phyloP scores from a whole-genome alignment of 805 yeast species.

The Lipomyces chichibuensis region DNA sequence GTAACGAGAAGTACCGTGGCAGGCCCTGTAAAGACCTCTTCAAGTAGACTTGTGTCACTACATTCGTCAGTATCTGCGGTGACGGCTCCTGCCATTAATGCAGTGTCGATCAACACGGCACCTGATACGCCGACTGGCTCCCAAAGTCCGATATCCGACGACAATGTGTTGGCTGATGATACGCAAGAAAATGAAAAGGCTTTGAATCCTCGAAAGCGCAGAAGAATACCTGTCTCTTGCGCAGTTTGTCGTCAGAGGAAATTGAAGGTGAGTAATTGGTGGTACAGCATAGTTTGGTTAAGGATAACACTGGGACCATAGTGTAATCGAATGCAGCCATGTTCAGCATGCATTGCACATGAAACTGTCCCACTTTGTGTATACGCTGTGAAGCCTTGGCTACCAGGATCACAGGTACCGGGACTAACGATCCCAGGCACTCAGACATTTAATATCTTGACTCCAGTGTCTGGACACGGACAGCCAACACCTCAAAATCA shows the following conservation, averaged over 20 bases:
- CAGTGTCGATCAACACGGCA: neutral
- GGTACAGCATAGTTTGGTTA: neutral
- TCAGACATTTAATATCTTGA: slow-evolving; percentile 12
- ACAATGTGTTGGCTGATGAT: neutral
- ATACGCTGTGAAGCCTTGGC: slow-evolving; percentile 36
- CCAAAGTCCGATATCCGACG: neutral
- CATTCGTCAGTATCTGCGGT: neutral
- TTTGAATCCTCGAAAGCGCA: slow-evolving; percentile 10
- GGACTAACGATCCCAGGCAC: slow-evolving; percentile 13
- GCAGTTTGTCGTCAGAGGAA: slow-evolving; percentile 26
- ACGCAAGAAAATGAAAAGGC: neutral
- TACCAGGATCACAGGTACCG: neutral
- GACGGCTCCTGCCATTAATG: neutral
- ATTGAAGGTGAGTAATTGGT: slow-evolving; percentile 15
- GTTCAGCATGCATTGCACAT: slow-evolving; percentile 31
- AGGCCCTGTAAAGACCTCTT: neutral
- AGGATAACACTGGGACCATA: neutral
- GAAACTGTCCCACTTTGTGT: slow-evolving; percentile 29
- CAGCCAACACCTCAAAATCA: neutral
- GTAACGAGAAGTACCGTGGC: neutral
- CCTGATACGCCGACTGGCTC: neutral
- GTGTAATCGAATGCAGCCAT: slow-evolving; percentile 35
- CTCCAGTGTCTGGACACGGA: neutral
- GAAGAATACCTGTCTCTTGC: slow-evolving; percentile 24
- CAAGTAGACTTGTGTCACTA: neutral